phyloP scores from a whole-genome alignment of 2,329 filamentous ascomycete genomes.

The Colletotrichum melonis region DNA sequence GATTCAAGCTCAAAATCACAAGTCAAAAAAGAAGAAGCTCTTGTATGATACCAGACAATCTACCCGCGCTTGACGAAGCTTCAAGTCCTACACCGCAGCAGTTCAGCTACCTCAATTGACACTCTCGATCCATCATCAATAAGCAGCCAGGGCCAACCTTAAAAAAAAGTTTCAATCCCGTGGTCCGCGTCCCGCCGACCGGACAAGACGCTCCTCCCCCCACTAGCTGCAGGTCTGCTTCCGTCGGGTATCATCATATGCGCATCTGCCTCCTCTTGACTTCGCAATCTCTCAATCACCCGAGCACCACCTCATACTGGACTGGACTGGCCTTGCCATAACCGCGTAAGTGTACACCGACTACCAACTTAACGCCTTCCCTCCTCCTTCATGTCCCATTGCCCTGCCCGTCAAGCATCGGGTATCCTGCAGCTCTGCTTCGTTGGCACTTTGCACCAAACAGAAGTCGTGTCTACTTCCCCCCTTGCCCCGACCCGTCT shows the following conservation, averaged over 20 bases:
- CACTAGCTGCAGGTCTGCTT: slow-evolving; percentile 30
- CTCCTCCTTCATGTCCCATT: neutral
- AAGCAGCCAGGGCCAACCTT: slow-evolving; percentile 8
- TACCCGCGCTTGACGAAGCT: neutral
- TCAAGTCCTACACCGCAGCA: neutral
- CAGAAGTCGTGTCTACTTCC: neutral
- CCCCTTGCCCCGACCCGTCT: neutral
- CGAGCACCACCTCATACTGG: slow-evolving; percentile 28
- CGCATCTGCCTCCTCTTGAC: neutral
- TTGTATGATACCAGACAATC: neutral
- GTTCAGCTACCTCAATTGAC: neutral
- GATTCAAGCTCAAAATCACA: neutral
- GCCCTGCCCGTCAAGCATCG: neutral
- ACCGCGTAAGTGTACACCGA: slow-evolving; percentile 11
- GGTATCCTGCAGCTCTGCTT: slow-evolving; percentile 12
- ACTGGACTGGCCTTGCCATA: slow-evolving; percentile 20
- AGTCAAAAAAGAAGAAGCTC: neutral
- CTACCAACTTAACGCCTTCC: slow-evolving; percentile 1
- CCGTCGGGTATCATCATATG: slow-evolving; percentile 21
- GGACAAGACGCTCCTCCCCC: slow-evolving; percentile 25
- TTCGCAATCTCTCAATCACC: slow-evolving; percentile 16
- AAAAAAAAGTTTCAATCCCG: slow-evolving; percentile 11
- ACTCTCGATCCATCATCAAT: neutral
- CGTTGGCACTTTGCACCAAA: slow-evolving; percentile 10
- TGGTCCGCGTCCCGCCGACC: slow-evolving; percentile 27